Base-by-base conservation (phyloP, 495 filamentous ascomycete species). In the Chaetomium cochliodes region DNA sequence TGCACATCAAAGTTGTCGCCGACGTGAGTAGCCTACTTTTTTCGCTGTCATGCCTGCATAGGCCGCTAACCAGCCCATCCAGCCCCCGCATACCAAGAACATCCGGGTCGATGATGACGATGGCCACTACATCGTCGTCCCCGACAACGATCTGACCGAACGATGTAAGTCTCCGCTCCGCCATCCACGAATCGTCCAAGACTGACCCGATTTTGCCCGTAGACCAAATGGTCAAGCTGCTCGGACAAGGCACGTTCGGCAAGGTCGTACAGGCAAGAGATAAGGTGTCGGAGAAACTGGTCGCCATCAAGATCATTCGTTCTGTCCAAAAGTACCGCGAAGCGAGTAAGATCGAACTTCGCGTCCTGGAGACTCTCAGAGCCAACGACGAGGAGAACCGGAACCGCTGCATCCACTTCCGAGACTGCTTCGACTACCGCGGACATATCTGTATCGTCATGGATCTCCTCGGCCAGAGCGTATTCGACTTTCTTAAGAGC, bases 391-490 rank as follows among this genome's bases (percentile, higher is more conserved):
- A 87, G 63, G 84, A 88, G 65, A 98, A 98, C 73, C 87, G 91
- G 49, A 98, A 98, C 76, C 89, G 94, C 64, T 98, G 94, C 79
- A 98, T 98, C 58, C 94, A 98, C 75, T 82, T 98, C 26, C 87
- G 93, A 30, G 94, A 98, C 72, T 97, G 93, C 77, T 98, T 98
- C 79, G 94, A 98, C 74, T 98, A 89, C 80, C 86, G 93, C 23
- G 94, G 94, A 58, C 94, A 98, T 74, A 98, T 98, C 69, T 98
- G 94, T 81, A 98, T 98, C 70, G 94, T 98, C 69, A 98, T 96
- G 74, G 94, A 97, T 74, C 81, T 98, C 22, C 83, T 97, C 25
- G 94, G 94, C 25, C 93, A 96, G 70, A 97, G 93, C 72, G 94
- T 98, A 22, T 98, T 98, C 75, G 94, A 98, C 79, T 98, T 98